These are phyloP conservation scores for Hypsizygus ulmarius DNA, from an alignment of 1,284 basidiomycete species.

Conservation along the genomic window DNA sequence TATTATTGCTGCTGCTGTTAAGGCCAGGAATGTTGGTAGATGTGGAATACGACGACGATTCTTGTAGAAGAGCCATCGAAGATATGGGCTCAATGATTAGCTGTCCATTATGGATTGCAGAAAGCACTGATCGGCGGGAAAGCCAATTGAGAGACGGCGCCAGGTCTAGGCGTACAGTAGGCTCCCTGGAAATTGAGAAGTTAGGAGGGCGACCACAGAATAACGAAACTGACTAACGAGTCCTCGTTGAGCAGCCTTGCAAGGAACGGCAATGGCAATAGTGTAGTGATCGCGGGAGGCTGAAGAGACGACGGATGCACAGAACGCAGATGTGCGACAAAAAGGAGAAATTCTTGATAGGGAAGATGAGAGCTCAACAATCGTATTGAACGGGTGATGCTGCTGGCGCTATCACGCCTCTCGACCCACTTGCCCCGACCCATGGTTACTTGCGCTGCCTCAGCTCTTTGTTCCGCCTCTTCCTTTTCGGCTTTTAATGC, in stretches of 20 bases:
- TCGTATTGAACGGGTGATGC: constrained; percentile 30
- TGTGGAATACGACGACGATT: constrained; percentile 32
- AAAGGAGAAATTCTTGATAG: constrained; percentile 84
- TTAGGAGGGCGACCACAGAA: constrained; percentile 11
- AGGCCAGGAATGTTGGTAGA: constrained; percentile 44
- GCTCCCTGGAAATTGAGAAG: constrained; percentile 58
- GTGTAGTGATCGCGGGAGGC: constrained; percentile 65
- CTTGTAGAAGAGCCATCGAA: constrained; percentile 50
- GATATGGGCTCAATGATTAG: constrained; percentile 87
- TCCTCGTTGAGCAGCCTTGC: constrained; percentile 84
- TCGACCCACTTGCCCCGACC: constrained; percentile 71
- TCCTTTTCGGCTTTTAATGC: constrained; percentile 63
- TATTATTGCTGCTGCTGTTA: constrained; percentile 34
- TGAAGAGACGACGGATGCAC: constrained; percentile 59
- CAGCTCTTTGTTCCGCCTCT: constrained; percentile 47
- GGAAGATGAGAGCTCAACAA: constrained; percentile 72
- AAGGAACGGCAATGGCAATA: constrained; percentile 81
- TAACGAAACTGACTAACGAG: constrained; percentile 56
- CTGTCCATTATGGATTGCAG: constrained; percentile 86
- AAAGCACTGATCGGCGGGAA: constrained; percentile 80
- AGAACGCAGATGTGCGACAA: constrained; percentile 79
- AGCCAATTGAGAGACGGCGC: constrained; percentile 95
- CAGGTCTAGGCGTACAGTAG: constrained; percentile 89
- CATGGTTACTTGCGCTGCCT: constrained; percentile 49
- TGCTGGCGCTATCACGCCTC: constrained; percentile 24